Evolutionary conservation across 1,284 basidiomycete species (phyloP), one percentile per base, ranked within the genome.

Genomic region (Phlebopus sp.): DNA sequence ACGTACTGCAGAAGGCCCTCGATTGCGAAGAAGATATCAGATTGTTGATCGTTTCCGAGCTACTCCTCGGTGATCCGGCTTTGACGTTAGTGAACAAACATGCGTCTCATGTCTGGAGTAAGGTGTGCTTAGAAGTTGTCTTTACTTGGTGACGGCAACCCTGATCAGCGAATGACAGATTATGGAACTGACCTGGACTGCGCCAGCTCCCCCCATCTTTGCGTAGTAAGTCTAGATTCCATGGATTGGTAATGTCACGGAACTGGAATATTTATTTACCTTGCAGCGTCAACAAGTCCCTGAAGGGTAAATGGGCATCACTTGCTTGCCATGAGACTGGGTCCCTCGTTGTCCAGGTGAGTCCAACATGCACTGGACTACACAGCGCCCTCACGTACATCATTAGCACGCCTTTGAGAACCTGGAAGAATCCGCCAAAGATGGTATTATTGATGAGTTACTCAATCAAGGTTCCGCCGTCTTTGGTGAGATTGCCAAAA

Each of bases 291-390:
- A 91, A 91, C 66, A 86, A 83, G 56, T 86, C 88, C 2, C 69
- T 91, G 53, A 85, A 86, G 58, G 88, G 89, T 15, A 87, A 89
- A 60, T 91, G 89, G 88, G 88, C 88, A 0, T 79, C 87, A 11
- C 75, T 91, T 38, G 88, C 88, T n/a, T 90, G 89, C 59, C 88
- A 91, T 59, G 89, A 91, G 67, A 91, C 89, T 1, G 88, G 88
- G 1, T 90, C 87, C 15, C 75, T 90, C 21, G 86, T 90, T 38
- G 86, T 90, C 42, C 86, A 89, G 77, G 86, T 87, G 59, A 53
- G 25, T 4, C 21, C 45, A 34, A 18, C 29, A 17, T 7, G 18
- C 31, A 30, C 41, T 37, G 5, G 8, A n/a, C 36, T 27, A 13
- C 41, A n/a, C 50, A n/a, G n/a, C 40, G 11, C 30, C 46, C 42